These are phyloP conservation scores for Aspergillus sp. DNA, from an alignment of 2,329 filamentous ascomycete species.

Conservation along the genomic window DNA sequence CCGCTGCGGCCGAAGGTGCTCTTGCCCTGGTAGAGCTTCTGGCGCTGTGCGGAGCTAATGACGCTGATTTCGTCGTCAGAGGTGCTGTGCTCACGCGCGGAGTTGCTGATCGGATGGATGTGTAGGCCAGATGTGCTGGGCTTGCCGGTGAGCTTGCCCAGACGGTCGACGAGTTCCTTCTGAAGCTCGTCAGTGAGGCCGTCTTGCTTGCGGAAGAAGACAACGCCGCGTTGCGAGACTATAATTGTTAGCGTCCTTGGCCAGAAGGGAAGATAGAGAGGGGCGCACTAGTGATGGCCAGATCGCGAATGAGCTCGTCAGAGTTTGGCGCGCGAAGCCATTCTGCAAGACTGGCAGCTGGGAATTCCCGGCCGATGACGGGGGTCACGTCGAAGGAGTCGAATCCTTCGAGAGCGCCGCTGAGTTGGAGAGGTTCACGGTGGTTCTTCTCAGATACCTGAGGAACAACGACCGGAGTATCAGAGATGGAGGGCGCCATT, in stretches of 20 bases:
- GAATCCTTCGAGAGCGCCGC: slow-evolving; percentile 49
- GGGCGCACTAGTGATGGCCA: slow-evolving; percentile 39
- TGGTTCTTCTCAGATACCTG: slow-evolving; percentile 23
- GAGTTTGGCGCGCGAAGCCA: slow-evolving; percentile 46
- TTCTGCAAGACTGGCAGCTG: slow-evolving; percentile 53
- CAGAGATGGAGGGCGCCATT: slow-evolving; percentile 30
- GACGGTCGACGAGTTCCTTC: slow-evolving; percentile 56
- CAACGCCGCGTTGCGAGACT: slow-evolving; percentile 59
- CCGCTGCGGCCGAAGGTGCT: slow-evolving; percentile 32
- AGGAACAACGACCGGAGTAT: slow-evolving; percentile 25
- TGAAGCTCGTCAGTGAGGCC: slow-evolving; percentile 55
- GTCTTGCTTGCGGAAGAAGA: slow-evolving; percentile 59
- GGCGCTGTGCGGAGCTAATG: slow-evolving; percentile 49
- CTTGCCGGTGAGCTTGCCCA: slow-evolving; percentile 54
- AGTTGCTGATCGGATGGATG: slow-evolving; percentile 55
- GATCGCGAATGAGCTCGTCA: slow-evolving; percentile 40
- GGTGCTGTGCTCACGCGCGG: slow-evolving; percentile 51
- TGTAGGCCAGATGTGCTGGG: slow-evolving; percentile 52
- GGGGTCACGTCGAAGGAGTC: slow-evolving; percentile 56
- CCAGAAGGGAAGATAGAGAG: background rate
- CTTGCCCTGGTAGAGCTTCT: slow-evolving; percentile 44
- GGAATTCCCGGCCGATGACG: slow-evolving; percentile 56
- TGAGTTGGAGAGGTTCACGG: slow-evolving; percentile 42
- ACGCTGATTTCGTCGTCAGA: slow-evolving; percentile 56
- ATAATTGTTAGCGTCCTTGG: slow-evolving; percentile 21